These are phyloP conservation scores for Eutypa lata DNA, from an alignment of 2,329 filamentous ascomycete species.

Conservation along the genomic window DNA sequence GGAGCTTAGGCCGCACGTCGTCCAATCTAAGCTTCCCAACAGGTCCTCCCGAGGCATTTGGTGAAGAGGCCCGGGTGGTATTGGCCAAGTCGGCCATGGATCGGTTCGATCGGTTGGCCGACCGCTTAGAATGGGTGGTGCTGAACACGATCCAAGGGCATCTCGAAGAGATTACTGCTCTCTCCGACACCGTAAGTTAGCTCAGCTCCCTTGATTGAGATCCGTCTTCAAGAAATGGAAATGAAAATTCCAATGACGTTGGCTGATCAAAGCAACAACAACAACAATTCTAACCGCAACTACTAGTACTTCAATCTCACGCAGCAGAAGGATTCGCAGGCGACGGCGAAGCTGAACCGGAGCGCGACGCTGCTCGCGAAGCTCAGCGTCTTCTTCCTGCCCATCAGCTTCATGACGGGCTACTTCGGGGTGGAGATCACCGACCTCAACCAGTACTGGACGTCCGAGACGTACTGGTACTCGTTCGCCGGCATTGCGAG, in stretches of 20 bases:
- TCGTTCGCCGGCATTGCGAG: slow-evolving; percentile 62
- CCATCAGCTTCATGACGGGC: slow-evolving; percentile 69
- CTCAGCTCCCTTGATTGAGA: too few species aligned
- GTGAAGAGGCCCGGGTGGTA: slow-evolving; percentile 18
- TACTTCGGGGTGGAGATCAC: slow-evolving; percentile 69
- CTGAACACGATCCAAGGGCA: slow-evolving; percentile 60
- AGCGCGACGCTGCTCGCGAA: slow-evolving; percentile 72
- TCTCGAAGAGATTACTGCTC: slow-evolving; percentile 65
- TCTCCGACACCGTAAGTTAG: slow-evolving; percentile 62
- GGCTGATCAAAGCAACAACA: too few species aligned
- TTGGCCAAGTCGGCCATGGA: slow-evolving; percentile 46
- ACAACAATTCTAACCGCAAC: too few species aligned
- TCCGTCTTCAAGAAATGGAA: too few species aligned
- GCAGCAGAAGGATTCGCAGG: slow-evolving; percentile 69
- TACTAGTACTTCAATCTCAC: slow-evolving; percentile 75
- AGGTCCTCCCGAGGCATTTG: neutral
- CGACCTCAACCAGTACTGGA: slow-evolving; percentile 55
- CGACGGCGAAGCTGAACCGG: slow-evolving; percentile 68
- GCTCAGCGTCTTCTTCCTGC: slow-evolving; percentile 71
- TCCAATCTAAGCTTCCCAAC: neutral
- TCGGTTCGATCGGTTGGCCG: slow-evolving; percentile 57
- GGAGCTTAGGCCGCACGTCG: neutral
- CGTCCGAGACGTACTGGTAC: slow-evolving; percentile 63
- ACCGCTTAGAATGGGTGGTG: slow-evolving; percentile 58
- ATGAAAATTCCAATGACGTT: too few species aligned